Base-by-base conservation (phyloP, 345 rosid species). In the Salix suchowensis region DNA sequence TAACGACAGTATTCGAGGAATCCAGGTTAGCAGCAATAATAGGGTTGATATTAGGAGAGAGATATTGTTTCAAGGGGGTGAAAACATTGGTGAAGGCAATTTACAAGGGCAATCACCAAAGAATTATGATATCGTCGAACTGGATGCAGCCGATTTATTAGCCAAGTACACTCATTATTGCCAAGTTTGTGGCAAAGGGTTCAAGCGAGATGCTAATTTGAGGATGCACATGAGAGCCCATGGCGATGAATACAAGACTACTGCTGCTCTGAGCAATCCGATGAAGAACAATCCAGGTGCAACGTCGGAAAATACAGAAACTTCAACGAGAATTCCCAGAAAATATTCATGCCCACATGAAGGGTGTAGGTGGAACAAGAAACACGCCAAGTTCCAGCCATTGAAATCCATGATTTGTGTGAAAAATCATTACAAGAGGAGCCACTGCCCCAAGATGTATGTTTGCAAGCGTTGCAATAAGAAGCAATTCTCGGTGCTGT, bases 161-260 rank as follows among this genome's bases (percentile, higher is more conserved):
- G 97, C 98, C 0, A 94, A 92, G 82, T 94, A 91, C 84, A 89
- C 94, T 7, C 98, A 94, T 85, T 88, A 91, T 68, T 94, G 98
- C 75, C 89, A 85, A 65, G 84, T 94, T 55, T 94, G 97, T 12
- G 92, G 92, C 16, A 94, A 94, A 81, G 97, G 98, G 64, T 94
- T 92, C 86, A 94, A 92, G 82, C 82, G 97, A 42, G 97, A 94
- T 9, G 98, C 98, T 37, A 94, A 94, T 81, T 75, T 92, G 72
- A 88, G 98, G 86, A 94, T 94, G 98, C 98, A 94, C 77, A 94
- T 94, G 98, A 87, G 98, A 81, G 96, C 98, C 18, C 98, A 94
- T 10, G 96, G 98, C 1, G 96, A 94, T 42, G 92, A 88, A 65
- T 92, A 92, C 86, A 92, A 94, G 83, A 92, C 89, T 42, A 87